Evolutionary conservation across 176 grass and related monocot genomes (phyloP), one percentile per base, ranked within the genome.

Genomic region (Eragrostis curvula): DNA sequence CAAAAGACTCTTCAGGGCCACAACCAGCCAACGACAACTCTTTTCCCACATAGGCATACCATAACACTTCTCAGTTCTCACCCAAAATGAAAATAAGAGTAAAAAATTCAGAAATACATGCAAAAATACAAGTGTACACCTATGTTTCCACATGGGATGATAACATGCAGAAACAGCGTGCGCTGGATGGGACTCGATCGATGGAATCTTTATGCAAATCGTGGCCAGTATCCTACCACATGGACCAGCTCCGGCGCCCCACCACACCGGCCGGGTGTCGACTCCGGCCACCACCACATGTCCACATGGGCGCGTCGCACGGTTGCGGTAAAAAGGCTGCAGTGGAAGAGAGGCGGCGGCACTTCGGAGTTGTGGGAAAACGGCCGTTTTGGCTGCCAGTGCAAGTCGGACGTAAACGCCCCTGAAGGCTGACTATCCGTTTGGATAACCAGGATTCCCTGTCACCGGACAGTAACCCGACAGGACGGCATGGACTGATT

Each of bases 141-240:
- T 21, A 13, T 18, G 32, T 27, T 59, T 27, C 23, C 60, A 58
- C 48, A 68, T 41, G 70, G 27, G 21, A 15, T 45, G 18, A 55
- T 58, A 58, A 20, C 59, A 80, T 74, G 77, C 60, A 12, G 29
- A 44, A 72, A 52, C 8, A n/a, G 18, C 64, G 43, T 78, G 86
- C 56, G 66, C 24, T 83, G 73, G 79, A 74, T 48, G 62, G 47
- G 70, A 60, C 52, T 61, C 17, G 40, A 67, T 47, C 6, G 12
- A 32, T 68, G 73, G 86, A 83, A 88, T 88, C 86, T 89, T 75
- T 46, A 28, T 76, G 82, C 81, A 45, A 53, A 85, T 36, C n/a
- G 70, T 70, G 82, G 36, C 45, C 56, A 64, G 29, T 53, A 44
- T 45, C 64, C 63, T 21, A 66, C 52, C 87, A 85, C 87, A 75